Percentiles rank a stretch among this genome's conserved stretches.
These are phyloP conservation scores for Diaporthe nobilis DNA, from an alignment of 2,329 filamentous ascomycete species.

Conservation along the genomic window DNA sequence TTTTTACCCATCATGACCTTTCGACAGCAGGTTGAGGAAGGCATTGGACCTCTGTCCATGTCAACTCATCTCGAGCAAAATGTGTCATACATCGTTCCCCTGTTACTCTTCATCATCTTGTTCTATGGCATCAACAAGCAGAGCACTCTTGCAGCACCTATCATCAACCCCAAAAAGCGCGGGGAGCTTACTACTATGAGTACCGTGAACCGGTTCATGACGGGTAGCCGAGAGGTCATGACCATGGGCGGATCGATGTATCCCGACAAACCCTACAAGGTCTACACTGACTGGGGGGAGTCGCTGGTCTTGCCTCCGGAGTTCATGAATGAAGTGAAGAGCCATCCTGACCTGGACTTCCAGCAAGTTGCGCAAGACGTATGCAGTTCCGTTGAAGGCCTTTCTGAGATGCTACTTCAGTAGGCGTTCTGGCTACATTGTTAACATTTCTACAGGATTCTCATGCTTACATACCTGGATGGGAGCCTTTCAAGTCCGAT, in stretches of 20 bases:
- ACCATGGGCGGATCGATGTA: slow-evolving; percentile 5
- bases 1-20: neutral
- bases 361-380: neutral
- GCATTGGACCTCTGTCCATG: slow-evolving; percentile 12
- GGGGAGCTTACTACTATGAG: neutral
- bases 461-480: slow-evolving; percentile 32
- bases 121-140: slow-evolving; percentile 2
- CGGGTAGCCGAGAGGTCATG: slow-evolving; percentile 7
- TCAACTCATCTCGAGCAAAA: neutral
- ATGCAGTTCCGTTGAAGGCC: neutral
- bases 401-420: neutral
- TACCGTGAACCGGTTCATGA: slow-evolving; percentile 15
- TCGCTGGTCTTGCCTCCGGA: slow-evolving; percentile 15
- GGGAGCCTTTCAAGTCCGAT: slow-evolving; percentile 19
- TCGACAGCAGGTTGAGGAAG: neutral
- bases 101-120: neutral
- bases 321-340: slow-evolving; percentile 12
- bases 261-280: slow-evolving; percentile 6
- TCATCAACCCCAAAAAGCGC: neutral
- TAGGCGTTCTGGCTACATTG: neutral
- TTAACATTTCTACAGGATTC: neutral
- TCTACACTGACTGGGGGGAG: slow-evolving; percentile 22
- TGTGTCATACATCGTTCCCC: neutral
- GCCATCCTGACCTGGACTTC: slow-evolving; percentile 25
- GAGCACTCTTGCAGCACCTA: neutral